Percentiles rank a stretch among this genome's conserved stretches.
Conservation (phyloP, 1,284 basidiomycete genomes). For the Microbotryum intermedium region DNA sequence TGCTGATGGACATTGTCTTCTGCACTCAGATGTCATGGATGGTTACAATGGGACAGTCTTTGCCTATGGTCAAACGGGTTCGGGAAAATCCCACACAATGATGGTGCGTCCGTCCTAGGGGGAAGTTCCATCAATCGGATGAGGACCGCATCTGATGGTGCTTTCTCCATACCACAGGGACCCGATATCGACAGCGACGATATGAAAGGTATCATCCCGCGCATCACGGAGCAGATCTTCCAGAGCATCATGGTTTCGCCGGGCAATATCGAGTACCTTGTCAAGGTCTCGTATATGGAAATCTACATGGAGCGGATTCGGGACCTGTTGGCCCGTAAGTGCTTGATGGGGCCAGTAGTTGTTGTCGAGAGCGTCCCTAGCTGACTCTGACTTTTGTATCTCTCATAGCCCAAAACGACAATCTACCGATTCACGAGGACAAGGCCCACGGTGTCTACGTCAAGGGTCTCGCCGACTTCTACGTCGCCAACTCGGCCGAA, state of each 20-base stretch:
- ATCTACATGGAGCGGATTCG: constrained; percentile 97
- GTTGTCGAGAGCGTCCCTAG: neutral
- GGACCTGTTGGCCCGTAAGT: constrained; percentile 88
- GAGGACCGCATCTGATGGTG: neutral
- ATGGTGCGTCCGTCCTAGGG: constrained; percentile 54
- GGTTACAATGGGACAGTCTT: constrained; percentile 95
- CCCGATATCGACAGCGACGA: constrained; percentile 90
- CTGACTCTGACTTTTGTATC: neutral
- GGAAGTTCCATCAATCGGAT: neutral
- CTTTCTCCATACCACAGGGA: constrained; percentile 50
- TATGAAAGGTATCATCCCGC: constrained; percentile 91
- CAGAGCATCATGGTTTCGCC: constrained; percentile 94
- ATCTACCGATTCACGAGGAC: constrained; percentile 97
- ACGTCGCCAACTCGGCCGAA: constrained; percentile 90
- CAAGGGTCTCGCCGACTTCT: constrained; percentile 95
- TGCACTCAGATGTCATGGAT: constrained; percentile 76
- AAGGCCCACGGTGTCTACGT: constrained; percentile 97
- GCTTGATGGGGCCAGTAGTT: too few species aligned
- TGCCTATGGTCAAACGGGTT: constrained; percentile 92
- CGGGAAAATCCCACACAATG: constrained; percentile 59
- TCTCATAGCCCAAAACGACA: constrained; percentile 84
- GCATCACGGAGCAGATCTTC: constrained; percentile 98
- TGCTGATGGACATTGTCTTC: neutral
- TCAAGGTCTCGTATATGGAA: constrained; percentile 99
- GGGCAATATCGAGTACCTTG: constrained; percentile 90